phyloP scores from a whole-genome alignment of 495 filamentous ascomycete genomes.

The Bathelium albidoporum region DNA sequence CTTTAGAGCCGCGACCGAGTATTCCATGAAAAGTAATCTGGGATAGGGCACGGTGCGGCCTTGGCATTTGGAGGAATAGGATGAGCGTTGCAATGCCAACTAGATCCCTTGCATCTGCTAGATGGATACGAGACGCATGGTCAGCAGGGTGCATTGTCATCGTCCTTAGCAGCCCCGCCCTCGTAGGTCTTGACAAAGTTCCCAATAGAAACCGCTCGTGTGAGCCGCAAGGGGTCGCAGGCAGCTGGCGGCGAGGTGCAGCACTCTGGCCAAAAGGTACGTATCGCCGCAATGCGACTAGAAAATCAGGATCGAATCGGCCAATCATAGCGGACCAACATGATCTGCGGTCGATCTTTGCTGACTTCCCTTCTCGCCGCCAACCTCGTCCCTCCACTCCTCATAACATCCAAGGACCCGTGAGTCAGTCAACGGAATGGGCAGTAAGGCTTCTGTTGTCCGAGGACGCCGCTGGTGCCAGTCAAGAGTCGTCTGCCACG shows the following conservation, averaged over 20 bases:
- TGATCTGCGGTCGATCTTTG: slow-evolving; percentile 1
- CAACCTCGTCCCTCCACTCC: slow-evolving; percentile 1
- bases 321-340: neutral
- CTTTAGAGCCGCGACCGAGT: no score
- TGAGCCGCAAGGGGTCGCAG: neutral
- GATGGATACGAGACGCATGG: slow-evolving; percentile 1
- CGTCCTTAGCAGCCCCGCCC: no score
- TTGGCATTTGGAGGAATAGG: neutral
- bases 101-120: neutral
- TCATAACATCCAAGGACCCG: neutral
- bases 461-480: neutral
- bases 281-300: neutral
- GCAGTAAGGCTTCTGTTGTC: neutral
- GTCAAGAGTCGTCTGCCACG: neutral
- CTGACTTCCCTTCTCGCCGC: slow-evolving; percentile 4
- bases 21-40: no score
- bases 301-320: neutral
- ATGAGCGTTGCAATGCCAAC: neutral
- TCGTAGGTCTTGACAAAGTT: no score
- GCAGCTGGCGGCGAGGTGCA: neutral
- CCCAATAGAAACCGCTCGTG: neutral
- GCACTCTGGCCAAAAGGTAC: neutral
- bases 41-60: neutral
- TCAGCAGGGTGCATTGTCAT: neutral
- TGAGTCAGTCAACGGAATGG: neutral